phyloP scores from a whole-genome alignment of 2,329 filamentous ascomycete genomes.

The Monosporascus sp. region DNA sequence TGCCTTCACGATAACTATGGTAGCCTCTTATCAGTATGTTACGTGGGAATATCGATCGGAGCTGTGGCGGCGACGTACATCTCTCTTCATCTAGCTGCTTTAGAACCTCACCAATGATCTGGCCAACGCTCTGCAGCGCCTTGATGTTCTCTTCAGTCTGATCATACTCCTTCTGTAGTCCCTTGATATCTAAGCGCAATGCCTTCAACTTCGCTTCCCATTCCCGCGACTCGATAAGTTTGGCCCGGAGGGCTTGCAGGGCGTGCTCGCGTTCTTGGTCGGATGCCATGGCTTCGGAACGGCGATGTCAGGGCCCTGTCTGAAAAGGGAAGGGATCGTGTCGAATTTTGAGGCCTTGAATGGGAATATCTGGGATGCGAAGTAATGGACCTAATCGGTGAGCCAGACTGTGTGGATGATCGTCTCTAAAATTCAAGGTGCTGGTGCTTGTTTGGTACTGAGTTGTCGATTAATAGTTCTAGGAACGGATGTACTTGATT shows the following conservation, averaged over 20 bases:
- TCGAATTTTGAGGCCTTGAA: not conserved
- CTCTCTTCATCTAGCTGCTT: slow-evolving; percentile 98
- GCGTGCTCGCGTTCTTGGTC: slow-evolving; percentile 62
- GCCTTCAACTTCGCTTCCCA: slow-evolving; percentile 98
- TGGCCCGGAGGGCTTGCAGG: slow-evolving; percentile 71
- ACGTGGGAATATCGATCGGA: not conserved
- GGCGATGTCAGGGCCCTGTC: slow-evolving; percentile 5
- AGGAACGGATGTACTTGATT: too few relatives aligned
- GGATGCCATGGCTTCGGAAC: slow-evolving; percentile 36
- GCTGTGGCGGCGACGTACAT: slow-evolving; percentile 55
- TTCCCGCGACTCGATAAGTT: slow-evolving; percentile 90
- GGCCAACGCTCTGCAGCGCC: slow-evolving; percentile 94
- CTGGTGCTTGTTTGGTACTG: not conserved
- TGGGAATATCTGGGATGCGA: not conserved
- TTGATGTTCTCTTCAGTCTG: slow-evolving; percentile 99
- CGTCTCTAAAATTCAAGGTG: not conserved
- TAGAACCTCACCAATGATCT: slow-evolving; percentile 98
- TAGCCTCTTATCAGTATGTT: not conserved
- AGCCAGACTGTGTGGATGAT: not conserved
- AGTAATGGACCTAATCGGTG: not conserved
- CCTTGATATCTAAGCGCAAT: slow-evolving; percentile 92
- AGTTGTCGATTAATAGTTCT: not conserved
- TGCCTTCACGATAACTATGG: slow-evolving; percentile 90
- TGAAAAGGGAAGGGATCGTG: not conserved
- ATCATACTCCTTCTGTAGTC: slow-evolving; percentile 89